Base-by-base conservation (phyloP, 441 rosid species). In the Daphne laureola region DNA sequence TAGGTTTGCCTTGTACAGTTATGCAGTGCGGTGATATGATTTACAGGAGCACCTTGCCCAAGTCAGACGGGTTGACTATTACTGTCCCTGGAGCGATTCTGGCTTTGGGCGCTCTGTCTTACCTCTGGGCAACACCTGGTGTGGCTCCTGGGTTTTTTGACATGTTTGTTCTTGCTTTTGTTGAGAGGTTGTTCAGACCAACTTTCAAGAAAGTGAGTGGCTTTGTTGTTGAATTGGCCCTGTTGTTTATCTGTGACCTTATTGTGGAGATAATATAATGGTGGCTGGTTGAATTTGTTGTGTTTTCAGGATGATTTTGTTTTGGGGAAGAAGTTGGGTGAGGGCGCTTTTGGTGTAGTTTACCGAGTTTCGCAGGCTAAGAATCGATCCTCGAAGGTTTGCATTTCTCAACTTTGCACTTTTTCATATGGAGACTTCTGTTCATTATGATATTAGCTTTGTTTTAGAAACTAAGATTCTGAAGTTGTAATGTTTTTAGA, bases 131-230 rank as follows among this genome's bases (percentile, higher is more conserved):
- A 1, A 92, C 96, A 40, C 98, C 96, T 57, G 98, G 98, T 8
- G 98, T 92, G 3, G 95, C 98, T 68, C 98, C 98, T 57, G 98
- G 91, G 25, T 92, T 92, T 67, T 92, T 79, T 57, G 96, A 92
- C 60, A 86, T 92, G 94, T 92, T 88, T 64, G 79, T 92, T 72
- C 86, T 92, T 53, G 95, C 98, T 64, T 88, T 88, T 66, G 73
- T 80, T 46, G 96, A 92, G 80, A 79, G 96, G 63, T 26, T 84
- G 57, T 79, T 84, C 59, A 73, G 96, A 67, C 83, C 85, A 41
- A 81, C 90, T 53, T 88, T 57, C 43, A 79, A 62, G 58, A 92
- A 82, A 94, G 98, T 86, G 27, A 44, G 73, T 38, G 31, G 15
- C 16, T 46, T 7, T 5, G 16, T 43, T 16, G 13, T 23, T 13